Base-by-base conservation (phyloP, 1,284 basidiomycete species). In the Tilletia setariae region DNA sequence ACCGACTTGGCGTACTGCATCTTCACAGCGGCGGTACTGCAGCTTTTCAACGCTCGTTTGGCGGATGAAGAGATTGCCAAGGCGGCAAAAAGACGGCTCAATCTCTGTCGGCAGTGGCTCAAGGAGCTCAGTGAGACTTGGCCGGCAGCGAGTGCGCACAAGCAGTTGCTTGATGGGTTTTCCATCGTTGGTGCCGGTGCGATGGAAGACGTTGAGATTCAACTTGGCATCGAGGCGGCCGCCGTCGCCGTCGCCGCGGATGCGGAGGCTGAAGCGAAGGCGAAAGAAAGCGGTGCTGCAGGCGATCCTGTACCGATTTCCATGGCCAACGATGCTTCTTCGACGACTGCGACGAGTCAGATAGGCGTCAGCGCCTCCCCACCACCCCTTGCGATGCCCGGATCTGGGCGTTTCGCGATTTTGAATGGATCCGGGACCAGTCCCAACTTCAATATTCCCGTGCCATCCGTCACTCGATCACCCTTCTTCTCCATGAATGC, bases 21-120 rank as follows among this genome's bases (percentile, higher is more conserved):
- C n/a, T 79, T 79, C 47, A 78, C 78, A 13, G 76, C 76, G 4
- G 74, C 74, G 28, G 74, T 79, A 7, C 75, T 78, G 74, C 76
- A 75, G 56, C 71, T 77, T 21, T 79, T 79, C 66, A 78, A 78
- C 65, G 73, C 76, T n/a, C 63, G 76, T 9, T 43, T 79, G 47
- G 66, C 70, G n/a, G 74, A 74, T 25, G 35, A 43, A 7, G 63
- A 68, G 65, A 67, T 75, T 11, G 67, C 73, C 1, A 15, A 28
- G 35, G 74, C 72, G 47, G 76, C 77, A 16, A 67, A 73, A 49
- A 46, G 73, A 51, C 56, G 75, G 65, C 76, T 78, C 67, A 70
- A 69, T 21, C 44, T 76, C 64, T 76, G 76, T 64, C 70, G 74
- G 68, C 70, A 78, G 65, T 77, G 76, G 76, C 63, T 79, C 23